Evolutionary conservation across 2,329 filamentous ascomycete species (phyloP).

Genomic region (Ceratocystis huliohia): DNA sequence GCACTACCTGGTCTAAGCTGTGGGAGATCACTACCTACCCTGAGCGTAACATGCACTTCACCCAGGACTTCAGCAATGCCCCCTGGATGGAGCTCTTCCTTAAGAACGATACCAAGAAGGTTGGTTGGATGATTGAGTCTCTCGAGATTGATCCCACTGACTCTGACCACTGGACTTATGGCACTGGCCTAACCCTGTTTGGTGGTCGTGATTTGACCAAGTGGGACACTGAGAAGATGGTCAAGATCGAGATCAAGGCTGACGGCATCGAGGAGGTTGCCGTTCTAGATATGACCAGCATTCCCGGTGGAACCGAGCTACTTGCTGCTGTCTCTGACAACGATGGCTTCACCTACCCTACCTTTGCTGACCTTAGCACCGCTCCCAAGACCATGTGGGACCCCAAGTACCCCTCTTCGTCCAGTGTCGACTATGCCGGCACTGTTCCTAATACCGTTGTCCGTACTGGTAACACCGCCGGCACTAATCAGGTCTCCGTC

Average conservation of each 20-base stretch:
- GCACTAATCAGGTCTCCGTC: conserved; percentile 28
- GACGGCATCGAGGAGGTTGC: conserved; percentile 44
- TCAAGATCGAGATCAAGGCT: conserved; percentile 39
- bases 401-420: conserved; percentile 36
- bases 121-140: conserved; percentile 51
- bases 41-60: conserved; percentile 35
- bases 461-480: conserved; percentile 37
- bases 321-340: conserved; percentile 40
- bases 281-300: conserved; percentile 37
- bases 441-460: conserved; percentile 36
- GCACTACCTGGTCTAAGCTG: conserved; percentile 40
- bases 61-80: conserved; percentile 35
- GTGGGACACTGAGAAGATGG: conserved; percentile 38
- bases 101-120: conserved; percentile 35
- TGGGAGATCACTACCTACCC: conserved; percentile 41
- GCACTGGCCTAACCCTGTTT: conserved; percentile 44
- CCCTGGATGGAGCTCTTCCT: conserved; percentile 43
- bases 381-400: conserved; percentile 36
- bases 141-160: conserved; percentile 46
- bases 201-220: conserved; percentile 43
- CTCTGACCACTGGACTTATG: conserved; percentile 48
- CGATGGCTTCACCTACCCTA: conserved; percentile 39
- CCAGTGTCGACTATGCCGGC: conserved; percentile 38
- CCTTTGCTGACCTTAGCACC: conserved; percentile 29
- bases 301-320: conserved; percentile 38